Conservation (phyloP, 768 basidiomycete genomes). For the Cantharellus cinnabarinus region DNA sequence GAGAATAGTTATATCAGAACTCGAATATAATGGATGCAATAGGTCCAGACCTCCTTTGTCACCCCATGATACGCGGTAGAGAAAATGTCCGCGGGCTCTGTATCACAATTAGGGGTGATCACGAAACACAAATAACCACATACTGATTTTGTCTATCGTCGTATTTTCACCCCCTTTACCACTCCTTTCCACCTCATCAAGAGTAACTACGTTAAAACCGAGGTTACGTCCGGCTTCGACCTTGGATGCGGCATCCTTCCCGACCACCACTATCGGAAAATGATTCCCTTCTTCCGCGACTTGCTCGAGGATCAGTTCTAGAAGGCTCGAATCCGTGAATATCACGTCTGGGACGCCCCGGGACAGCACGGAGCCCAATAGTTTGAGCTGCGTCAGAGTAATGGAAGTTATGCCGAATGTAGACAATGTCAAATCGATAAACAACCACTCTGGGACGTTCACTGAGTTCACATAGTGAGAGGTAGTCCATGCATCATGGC, state of each 20-base stretch:
- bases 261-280: conserved; percentile 50
- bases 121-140: background rate
- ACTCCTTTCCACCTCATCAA: conserved; percentile 45
- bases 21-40: background rate
- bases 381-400: conserved; percentile 35
- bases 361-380: conserved; percentile 48
- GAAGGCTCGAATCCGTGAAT: conserved; percentile 43
- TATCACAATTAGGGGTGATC: background rate
- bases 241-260: conserved; percentile 34
- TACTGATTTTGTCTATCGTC: conserved; percentile 10
- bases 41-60: conserved; percentile 13
- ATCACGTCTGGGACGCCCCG: conserved; percentile 51
- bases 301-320: conserved; percentile 50
- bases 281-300: conserved; percentile 34
- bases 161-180: conserved; percentile 34
- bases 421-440: conserved; percentile 60
- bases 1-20: conserved; percentile 11
- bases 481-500: conserved; percentile 9
- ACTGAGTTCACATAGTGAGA: conserved; percentile 3
- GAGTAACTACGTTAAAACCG: conserved; percentile 28
- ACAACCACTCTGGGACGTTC: conserved; percentile 40
- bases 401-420: conserved; percentile 46
- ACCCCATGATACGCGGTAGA: conserved; percentile 45
- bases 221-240: conserved; percentile 27
- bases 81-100: conserved; percentile 43